These are phyloP conservation scores for Colletotrichum orbiculare DNA, from an alignment of 2,329 filamentous ascomycete species.

Conservation along the genomic window DNA sequence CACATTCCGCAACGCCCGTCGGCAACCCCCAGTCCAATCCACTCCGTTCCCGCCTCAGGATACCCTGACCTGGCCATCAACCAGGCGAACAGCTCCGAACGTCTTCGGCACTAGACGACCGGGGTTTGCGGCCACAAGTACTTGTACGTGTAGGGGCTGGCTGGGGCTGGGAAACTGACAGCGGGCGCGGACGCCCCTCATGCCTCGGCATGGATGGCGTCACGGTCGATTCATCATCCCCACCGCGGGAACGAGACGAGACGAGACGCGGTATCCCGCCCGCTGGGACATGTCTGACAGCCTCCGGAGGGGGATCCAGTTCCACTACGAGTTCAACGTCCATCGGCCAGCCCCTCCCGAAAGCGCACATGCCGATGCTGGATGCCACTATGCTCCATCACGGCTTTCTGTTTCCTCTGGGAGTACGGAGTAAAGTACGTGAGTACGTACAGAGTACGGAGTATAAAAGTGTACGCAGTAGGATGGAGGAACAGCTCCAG, in stretches of 20 bases:
- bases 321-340: no score
- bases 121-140: no score
- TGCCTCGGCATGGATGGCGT: conserved; percentile 33
- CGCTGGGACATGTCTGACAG: no score
- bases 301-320: no score
- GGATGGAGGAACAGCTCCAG: no score
- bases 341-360: background rate
- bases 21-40: conserved; percentile 2
- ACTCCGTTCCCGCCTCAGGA: conserved; percentile 18
- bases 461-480: no score
- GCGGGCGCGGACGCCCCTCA: background rate
- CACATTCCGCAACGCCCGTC: no score
- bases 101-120: background rate
- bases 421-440: no score
- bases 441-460: no score
- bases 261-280: conserved; percentile 16
- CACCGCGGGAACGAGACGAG: conserved; percentile 15
- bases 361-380: background rate
- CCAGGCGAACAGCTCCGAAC: background rate
- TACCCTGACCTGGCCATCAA: background rate
- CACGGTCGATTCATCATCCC: conserved; percentile 7
- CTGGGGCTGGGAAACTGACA: background rate
- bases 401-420: no score
- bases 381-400: no score
- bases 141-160: background rate